A percentile compares a stretch with the other conserved stretches of the same genome.
Evolutionary conservation across 2,329 filamentous ascomycete genomes (phyloP).

Genomic region (Aureobasidium mangrovei): DNA sequence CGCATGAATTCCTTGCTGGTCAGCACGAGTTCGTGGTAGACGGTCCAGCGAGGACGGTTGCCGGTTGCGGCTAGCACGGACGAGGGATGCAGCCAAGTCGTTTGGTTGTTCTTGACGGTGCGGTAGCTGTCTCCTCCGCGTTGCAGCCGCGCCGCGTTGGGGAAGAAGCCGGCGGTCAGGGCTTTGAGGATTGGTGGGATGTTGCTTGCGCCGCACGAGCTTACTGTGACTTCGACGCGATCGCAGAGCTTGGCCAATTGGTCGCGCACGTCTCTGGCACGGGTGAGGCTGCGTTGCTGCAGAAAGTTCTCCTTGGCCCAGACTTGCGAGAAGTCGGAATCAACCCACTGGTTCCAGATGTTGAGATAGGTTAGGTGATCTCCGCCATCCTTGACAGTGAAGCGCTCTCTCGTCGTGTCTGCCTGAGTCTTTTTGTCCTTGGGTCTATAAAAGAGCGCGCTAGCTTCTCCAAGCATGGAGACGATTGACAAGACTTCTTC

Average conservation of each 20-base stretch:
- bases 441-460: slow-evolving; percentile 83
- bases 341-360: slow-evolving; percentile 92
- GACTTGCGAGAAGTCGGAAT: slow-evolving; percentile 76
- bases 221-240: slow-evolving; percentile 69
- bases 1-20: slow-evolving; percentile 91
- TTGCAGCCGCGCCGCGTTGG: slow-evolving; percentile 78
- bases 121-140: slow-evolving; percentile 80
- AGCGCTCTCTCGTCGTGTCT: slow-evolving; percentile 78
- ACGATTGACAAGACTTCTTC: slow-evolving; percentile 89
- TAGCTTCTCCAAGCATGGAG: slow-evolving; percentile 85
- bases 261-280: slow-evolving; percentile 84
- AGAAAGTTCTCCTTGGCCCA: slow-evolving; percentile 93
- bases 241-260: slow-evolving; percentile 90
- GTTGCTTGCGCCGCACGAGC: slow-evolving; percentile 62
- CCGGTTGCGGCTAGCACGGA: slow-evolving; percentile 63
- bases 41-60: slow-evolving; percentile 69
- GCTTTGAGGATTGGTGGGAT: slow-evolving; percentile 75
- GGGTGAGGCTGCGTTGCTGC: slow-evolving; percentile 79
- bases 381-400: slow-evolving; percentile 83
- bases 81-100: slow-evolving; percentile 85
- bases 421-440: slow-evolving; percentile 98
- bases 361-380: slow-evolving; percentile 85
- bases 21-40: slow-evolving; percentile 77
- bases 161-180: slow-evolving; percentile 87
- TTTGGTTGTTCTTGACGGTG: slow-evolving; percentile 82